Conservation (phyloP, 2,329 filamentous ascomycete genomes). For the Nothophoma quercina region DNA sequence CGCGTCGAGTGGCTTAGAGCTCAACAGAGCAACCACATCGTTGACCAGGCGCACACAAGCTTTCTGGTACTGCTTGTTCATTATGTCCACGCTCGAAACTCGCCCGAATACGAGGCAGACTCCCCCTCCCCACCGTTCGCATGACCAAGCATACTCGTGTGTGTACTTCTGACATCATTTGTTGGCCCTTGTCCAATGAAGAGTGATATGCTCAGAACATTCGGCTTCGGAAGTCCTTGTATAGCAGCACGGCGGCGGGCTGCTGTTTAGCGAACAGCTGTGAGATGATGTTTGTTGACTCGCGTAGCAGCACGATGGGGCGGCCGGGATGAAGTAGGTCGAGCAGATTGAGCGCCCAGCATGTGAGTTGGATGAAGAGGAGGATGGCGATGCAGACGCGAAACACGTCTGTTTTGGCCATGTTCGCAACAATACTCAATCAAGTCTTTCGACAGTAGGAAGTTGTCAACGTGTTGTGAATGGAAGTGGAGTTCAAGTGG, state of each 20-base stretch:
- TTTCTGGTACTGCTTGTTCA: neutral
- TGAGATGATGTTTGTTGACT: constrained; percentile 25
- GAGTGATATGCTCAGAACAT: neutral
- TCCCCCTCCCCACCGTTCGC: too few species aligned
- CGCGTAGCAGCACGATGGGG: constrained; percentile 31
- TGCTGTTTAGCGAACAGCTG: constrained; percentile 28
- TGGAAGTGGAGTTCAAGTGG: neutral
- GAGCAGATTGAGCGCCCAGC: constrained; percentile 42
- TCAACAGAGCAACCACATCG: neutral
- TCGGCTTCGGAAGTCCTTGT: constrained; percentile 26
- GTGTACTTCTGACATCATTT: neutral
- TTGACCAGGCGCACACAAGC: neutral
- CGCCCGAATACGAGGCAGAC: neutral
- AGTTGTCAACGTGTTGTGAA: neutral
- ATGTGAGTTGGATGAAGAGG: constrained; percentile 39
- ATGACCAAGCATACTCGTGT: neutral
- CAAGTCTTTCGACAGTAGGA: neutral
- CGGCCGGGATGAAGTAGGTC: constrained; percentile 42
- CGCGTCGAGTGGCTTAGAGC: neutral
- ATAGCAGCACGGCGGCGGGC: constrained; percentile 26
- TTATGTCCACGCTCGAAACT: neutral
- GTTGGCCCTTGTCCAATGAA: neutral
- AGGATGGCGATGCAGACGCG: constrained; percentile 41
- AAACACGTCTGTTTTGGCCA: constrained; percentile 39
- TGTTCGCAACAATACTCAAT: too few species aligned